phyloP scores from a whole-genome alignment of 208 protist genomes.

The Lotmaria passim region DNA sequence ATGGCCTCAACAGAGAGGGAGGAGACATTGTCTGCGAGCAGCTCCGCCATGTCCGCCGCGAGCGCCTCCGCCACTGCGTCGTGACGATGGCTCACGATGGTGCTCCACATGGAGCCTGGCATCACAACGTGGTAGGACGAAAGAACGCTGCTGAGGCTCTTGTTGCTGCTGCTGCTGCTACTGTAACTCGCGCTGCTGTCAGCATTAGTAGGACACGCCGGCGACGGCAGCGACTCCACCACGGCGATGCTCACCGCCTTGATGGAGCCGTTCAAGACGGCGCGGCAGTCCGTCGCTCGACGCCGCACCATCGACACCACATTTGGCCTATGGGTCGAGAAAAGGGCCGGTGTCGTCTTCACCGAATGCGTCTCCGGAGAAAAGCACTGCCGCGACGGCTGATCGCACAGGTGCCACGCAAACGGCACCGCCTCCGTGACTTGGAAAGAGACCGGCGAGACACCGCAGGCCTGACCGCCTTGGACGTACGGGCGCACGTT shows the following conservation, averaged over 20 bases:
- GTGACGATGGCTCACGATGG: background rate
- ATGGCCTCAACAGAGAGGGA: constrained; percentile 2
- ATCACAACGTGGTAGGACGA: constrained; percentile 9
- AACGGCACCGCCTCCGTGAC: constrained; percentile 10
- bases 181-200: background rate
- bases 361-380: background rate
- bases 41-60: background rate
- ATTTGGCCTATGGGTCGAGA: background rate
- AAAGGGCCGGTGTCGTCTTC: background rate
- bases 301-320: constrained; percentile 3
- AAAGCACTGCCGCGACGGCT: constrained; percentile 6
- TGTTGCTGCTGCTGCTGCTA: background rate
- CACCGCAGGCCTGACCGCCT: background rate
- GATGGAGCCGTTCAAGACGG: constrained; percentile 9
- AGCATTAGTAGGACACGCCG: background rate
- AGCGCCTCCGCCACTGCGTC: constrained; percentile 12
- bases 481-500: constrained; percentile 1
- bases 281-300: background rate
- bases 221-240: constrained; percentile 9
- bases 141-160: background rate
- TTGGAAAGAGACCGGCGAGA: constrained; percentile 7
- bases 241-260: background rate
- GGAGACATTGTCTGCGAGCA: background rate
- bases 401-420: constrained; percentile 4
- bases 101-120: constrained; percentile 7